These are phyloP conservation scores for Plicaturopsis crispa DNA, from an alignment of 768 basidiomycete genomes.

Conservation along the genomic window DNA sequence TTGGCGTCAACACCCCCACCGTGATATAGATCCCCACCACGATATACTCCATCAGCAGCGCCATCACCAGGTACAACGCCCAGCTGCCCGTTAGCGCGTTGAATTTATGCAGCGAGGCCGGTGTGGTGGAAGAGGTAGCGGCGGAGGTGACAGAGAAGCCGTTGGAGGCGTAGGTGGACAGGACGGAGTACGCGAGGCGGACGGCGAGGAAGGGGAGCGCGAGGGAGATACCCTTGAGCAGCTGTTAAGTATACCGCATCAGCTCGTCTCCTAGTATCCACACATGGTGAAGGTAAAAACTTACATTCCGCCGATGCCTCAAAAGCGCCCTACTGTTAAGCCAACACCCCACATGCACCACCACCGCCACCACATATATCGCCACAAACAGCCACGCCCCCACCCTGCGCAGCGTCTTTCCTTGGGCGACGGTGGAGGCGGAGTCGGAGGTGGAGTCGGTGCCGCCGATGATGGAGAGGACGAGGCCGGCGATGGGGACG, in stretches of 20 bases:
- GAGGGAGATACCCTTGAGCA: constrained; percentile 44
- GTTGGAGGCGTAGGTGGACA: constrained; percentile 50
- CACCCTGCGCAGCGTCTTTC: constrained; percentile 20
- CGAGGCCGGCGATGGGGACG: constrained; percentile 17
- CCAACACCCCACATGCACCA: constrained; percentile 30
- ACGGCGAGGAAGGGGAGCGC: constrained; percentile 57
- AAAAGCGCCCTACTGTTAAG: constrained; percentile 32
- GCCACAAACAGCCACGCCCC: constrained; percentile 25
- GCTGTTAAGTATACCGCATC: constrained; percentile 24
- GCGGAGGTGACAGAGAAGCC: constrained; percentile 28
- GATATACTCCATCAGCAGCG: constrained; percentile 52
- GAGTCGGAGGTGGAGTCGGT: constrained; percentile 8
- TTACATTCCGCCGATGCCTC: constrained; percentile 36
- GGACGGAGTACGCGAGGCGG: constrained; percentile 48
- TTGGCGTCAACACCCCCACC: constrained; percentile 18
- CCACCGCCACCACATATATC: constrained; percentile 36
- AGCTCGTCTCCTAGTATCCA: no score
- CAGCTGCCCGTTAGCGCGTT: constrained; percentile 51
- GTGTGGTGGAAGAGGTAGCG: constrained; percentile 26
- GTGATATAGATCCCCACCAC: constrained; percentile 35
- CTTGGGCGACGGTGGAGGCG: constrained; percentile 8
- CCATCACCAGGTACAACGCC: constrained; percentile 51
- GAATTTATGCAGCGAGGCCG: constrained; percentile 37
- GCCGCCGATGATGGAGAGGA: constrained; percentile 26
- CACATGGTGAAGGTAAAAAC: constrained; percentile 9